Conservation (phyloP, 768 basidiomycete species). For the Naganishia kalamii region DNA sequence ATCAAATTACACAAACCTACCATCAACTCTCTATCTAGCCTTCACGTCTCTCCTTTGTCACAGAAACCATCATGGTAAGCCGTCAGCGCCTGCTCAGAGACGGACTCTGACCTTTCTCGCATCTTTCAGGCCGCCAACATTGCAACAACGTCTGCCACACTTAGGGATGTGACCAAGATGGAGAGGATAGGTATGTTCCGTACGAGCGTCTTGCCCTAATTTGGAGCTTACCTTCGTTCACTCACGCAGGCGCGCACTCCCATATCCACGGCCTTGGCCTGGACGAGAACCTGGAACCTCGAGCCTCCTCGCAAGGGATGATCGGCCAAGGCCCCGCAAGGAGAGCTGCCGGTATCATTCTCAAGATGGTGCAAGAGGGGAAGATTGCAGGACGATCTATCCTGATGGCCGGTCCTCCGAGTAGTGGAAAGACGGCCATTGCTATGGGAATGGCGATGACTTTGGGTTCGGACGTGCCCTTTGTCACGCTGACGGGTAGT, state of each 20-base stretch:
- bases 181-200: constrained; percentile 45
- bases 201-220: not conserved
- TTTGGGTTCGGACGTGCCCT: constrained; percentile 87
- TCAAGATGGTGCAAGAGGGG: constrained; percentile 97
- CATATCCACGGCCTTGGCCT: constrained; percentile 94
- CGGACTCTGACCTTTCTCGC: not conserved
- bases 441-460: constrained; percentile 97
- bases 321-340: constrained; percentile 94
- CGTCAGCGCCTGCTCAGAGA: no score
- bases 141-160: constrained; percentile 33
- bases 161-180: constrained; percentile 47
- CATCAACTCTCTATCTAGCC: no score
- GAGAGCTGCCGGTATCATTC: constrained; percentile 93
- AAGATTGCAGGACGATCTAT: constrained; percentile 92
- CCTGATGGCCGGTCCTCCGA: constrained; percentile 93
- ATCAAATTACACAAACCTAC: no score
- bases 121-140: constrained; percentile 43
- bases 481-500: constrained; percentile 94
- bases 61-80: constrained; percentile 4
- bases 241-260: constrained; percentile 50
- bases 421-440: constrained; percentile 96
- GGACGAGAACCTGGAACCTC: constrained; percentile 79
- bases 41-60: no score
- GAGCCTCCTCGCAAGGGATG: constrained; percentile 82
- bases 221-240: not conserved